Percentiles rank a stretch among this genome's conserved stretches.
These are phyloP conservation scores for Globisporangium sylvaticum DNA, from an alignment of 352 stramenopile species.

Conservation along the genomic window DNA sequence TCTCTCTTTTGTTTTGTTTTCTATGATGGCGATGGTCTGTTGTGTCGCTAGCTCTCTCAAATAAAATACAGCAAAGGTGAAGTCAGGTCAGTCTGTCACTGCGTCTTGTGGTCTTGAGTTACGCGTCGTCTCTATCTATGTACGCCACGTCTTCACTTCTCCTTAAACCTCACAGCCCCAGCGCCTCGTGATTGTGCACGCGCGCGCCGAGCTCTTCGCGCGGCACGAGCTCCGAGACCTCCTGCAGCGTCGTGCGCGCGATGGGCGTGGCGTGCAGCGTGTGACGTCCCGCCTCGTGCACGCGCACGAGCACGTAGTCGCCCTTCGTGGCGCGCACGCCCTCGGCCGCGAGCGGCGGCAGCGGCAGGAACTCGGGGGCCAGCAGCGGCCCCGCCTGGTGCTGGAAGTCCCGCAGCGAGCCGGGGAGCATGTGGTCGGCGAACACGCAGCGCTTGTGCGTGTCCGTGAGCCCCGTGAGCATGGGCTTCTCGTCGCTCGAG, in stretches of 20 bases:
- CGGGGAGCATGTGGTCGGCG: slow-evolving; percentile 46
- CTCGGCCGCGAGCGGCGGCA: slow-evolving; percentile 28
- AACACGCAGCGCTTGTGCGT: slow-evolving; percentile 91
- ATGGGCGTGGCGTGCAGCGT: slow-evolving; percentile 81
- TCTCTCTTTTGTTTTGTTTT: neutral
- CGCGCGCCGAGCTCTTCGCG: slow-evolving; percentile 54
- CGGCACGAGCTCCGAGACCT: slow-evolving; percentile 51
- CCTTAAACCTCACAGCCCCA: slow-evolving; percentile 15
- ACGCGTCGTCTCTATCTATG: slow-evolving; percentile 1
- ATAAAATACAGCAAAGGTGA: slow-evolving; percentile 7
- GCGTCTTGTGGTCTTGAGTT: neutral
- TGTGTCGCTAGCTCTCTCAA: neutral
- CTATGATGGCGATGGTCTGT: neutral
- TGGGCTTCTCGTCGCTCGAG: slow-evolving; percentile 62
- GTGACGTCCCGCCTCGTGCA: slow-evolving; percentile 76
- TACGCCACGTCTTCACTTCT: neutral
- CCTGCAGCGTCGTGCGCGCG: slow-evolving; percentile 65
- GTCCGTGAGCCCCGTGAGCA: slow-evolving; percentile 84
- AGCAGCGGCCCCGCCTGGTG: slow-evolving; percentile 26
- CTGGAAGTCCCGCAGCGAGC: slow-evolving; percentile 43
- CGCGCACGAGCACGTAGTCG: slow-evolving; percentile 83
- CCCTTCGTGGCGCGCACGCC: slow-evolving; percentile 49
- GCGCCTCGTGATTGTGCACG: slow-evolving; percentile 31
- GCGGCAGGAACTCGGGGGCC: slow-evolving; percentile 40
- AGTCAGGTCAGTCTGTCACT: neutral